Base-by-base conservation (phyloP, 2,329 filamentous ascomycete genomes). In the Cercospora citrullina region DNA sequence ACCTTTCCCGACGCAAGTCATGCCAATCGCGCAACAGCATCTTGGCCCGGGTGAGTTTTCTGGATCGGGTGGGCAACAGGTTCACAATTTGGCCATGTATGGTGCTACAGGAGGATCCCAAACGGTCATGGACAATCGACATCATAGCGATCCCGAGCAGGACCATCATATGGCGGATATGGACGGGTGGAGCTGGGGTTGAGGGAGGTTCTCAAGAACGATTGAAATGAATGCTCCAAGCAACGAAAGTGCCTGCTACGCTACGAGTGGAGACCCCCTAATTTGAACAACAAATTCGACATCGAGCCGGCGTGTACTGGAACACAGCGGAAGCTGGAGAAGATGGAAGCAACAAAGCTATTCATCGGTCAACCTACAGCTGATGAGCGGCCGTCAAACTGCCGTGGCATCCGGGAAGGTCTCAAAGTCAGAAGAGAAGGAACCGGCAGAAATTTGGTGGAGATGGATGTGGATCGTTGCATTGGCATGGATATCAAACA, bases 1-100 rank as follows among this genome's bases (percentile, higher is more conserved):
- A 12, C 81, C 81, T 0, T 79, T 82, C 12, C 77, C 78, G 1
- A 77, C 78, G 2, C 75, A 81, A 64, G 79, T 76, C 60, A 78
- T 79, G 7, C 80, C 81, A 5, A 70, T 67, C 16, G 63, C 55
- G n/a, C 68, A 68, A 18, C 58, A 69, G n/a, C 70, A 70, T 45
- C 18, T 72, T 21, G 62, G 51, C 18, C 51, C 26, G 18, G n/a
- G 53, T 14, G 73, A 73, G n/a, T 67, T 71, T 12, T 64, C 68
- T n/a, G 63, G 64, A 12, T 55, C 72, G 10, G 71, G 67, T 1
- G 65, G 63, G 28, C 63, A 70, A 23, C 67, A 71, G 10, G 66
- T 65, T 39, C 16, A n/a, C 14, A 64, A 57, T 16, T 64, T 53
- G 62, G 33, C 51, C 14, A 58, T 64, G 31, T 42, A 42, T 33